Base-by-base conservation (phyloP, 345 rosid genomes). In the Populus tremula region DNA sequence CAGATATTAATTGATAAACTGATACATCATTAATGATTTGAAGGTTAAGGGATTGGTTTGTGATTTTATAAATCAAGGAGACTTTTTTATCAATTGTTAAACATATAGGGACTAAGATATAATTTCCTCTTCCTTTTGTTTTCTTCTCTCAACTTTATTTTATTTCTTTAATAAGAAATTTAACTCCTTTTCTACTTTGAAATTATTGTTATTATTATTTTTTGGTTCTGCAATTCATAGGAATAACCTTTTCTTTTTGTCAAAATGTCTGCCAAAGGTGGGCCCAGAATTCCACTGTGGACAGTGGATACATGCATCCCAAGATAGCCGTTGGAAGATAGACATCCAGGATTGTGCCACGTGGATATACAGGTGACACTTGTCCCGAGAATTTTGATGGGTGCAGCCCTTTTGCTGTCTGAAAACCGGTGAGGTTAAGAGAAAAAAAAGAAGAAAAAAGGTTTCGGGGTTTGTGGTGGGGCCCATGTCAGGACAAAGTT, bases 321-420 rank as follows among this genome's bases (percentile, higher is more conserved):
- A n/a, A 80, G 73, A 50, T 54, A 43, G 49, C 72, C 38, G 43
- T 63, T 31, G 17, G 2, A 3, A 65, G 66, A 76, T 31, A 20
- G 78, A 83, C 76, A 88, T 80, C 5, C 1, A 0, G 41, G 64
- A 82, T 80, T 0, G 0, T 6, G 62, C 72, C 88, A 87, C 86
- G 86, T 80, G 63, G 47, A 29, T 9, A 8, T 2, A 39, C 1
- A 13, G 23, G 36, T 68, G 79, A 71, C 78, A 71, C 82, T 13
- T 82, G 78, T 68, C 61, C 73, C 54, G 8, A 71, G 61, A 73
- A 64, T 39, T 78, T 71, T 70, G 74, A 77, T 77, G 41, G 45
- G 54, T 49, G 76, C 64, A 70, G 64, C 41, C 8, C 8, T 25
- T 76, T 74, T 71, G 69, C 73, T 78, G 86, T 78, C 70, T 39